Percentiles rank a stretch among this genome's conserved stretches.
phyloP scores from a whole-genome alignment of 2,329 filamentous ascomycete genomes.

The Chrysoporthe cubensis region DNA sequence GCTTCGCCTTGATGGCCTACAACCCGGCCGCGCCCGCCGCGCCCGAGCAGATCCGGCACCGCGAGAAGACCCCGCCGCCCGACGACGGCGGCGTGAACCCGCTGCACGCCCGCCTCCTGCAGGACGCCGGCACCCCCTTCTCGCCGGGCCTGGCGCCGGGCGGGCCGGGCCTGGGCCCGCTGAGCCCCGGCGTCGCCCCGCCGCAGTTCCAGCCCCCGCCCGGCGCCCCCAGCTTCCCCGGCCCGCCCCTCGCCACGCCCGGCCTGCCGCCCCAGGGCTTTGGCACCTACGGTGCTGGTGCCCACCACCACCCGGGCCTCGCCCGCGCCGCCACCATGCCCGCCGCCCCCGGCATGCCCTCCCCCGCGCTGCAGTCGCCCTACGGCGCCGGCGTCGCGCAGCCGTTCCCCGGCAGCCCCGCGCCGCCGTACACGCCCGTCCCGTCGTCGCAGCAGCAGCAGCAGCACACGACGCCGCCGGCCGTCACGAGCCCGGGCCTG shows the following conservation, averaged over 20 bases:
- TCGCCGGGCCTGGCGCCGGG: slow-evolving; percentile 48
- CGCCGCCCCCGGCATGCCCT: slow-evolving; percentile 44
- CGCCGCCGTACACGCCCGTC: slow-evolving; percentile 44
- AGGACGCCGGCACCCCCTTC: slow-evolving; percentile 59
- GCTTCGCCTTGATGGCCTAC: slow-evolving; percentile 70
- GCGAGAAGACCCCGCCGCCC: slow-evolving; percentile 81
- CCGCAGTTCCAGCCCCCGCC: slow-evolving; percentile 44
- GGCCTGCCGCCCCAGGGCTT: slow-evolving; percentile 50
- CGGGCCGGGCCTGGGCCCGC: slow-evolving; percentile 46
- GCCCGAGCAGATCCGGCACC: slow-evolving; percentile 70
- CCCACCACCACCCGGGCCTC: slow-evolving; percentile 47
- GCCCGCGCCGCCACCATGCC: slow-evolving; percentile 57
- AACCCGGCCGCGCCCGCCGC: slow-evolving; percentile 79
- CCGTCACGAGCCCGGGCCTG: slow-evolving; percentile 41
- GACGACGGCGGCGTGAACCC: slow-evolving; percentile 66
- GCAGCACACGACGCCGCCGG: slow-evolving; percentile 36
- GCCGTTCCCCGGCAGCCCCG: slow-evolving; percentile 48
- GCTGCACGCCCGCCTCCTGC: slow-evolving; percentile 59
- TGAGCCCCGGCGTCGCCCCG: slow-evolving; percentile 44
- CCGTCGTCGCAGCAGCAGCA: slow-evolving; percentile 28
- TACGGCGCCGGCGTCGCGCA: slow-evolving; percentile 45
- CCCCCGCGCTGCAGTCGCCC: slow-evolving; percentile 47
- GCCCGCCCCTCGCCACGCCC: slow-evolving; percentile 43
- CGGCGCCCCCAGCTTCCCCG: slow-evolving; percentile 45
- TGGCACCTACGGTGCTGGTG: slow-evolving; percentile 32